Evolutionary conservation across 208 protist species (phyloP).

Genomic region (Baffinella frigidus): DNA sequence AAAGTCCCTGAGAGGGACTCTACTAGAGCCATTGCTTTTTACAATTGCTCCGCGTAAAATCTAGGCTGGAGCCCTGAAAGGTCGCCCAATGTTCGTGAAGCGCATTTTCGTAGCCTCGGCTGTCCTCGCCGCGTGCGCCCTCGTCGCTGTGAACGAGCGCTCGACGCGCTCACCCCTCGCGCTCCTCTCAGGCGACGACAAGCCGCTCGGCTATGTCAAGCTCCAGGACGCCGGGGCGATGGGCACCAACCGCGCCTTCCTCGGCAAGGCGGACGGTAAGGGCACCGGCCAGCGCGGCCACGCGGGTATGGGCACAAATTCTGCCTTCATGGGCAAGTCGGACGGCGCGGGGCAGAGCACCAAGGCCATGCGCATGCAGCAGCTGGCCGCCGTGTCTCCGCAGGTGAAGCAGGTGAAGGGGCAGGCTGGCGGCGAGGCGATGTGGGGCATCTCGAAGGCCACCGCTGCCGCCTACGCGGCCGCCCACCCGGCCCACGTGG

Average conservation of each 20-base stretch:
- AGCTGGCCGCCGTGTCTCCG: background rate
- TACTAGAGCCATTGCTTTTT: too few species aligned
- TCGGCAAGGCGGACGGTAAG: background rate
- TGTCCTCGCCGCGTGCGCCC: too few species aligned
- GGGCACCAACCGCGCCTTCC: constrained; percentile 14
- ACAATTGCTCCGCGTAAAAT: too few species aligned
- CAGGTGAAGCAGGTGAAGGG: too few species aligned
- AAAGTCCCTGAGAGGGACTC: too few species aligned
- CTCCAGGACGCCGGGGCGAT: constrained; percentile 11
- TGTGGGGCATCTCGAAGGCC: too few species aligned
- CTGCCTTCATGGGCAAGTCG: background rate
- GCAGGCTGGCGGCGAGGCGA: background rate
- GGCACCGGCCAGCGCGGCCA: background rate
- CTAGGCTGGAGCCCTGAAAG: too few species aligned
- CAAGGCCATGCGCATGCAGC: background rate
- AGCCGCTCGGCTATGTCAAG: background rate
- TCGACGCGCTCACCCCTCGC: background rate
- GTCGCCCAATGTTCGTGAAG: too few species aligned
- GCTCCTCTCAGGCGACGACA: background rate
- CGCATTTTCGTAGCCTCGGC: too few species aligned
- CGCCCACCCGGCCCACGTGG: too few species aligned
- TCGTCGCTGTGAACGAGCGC: constrained; percentile 28
- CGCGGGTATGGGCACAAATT: constrained; percentile 7
- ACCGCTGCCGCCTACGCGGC: too few species aligned
- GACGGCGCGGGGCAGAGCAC: background rate